Percentiles rank a stretch among this genome's conserved stretches.
phyloP scores from a whole-genome alignment of 331 rosid genomes.

The Rhamnella rubrinervis region DNA sequence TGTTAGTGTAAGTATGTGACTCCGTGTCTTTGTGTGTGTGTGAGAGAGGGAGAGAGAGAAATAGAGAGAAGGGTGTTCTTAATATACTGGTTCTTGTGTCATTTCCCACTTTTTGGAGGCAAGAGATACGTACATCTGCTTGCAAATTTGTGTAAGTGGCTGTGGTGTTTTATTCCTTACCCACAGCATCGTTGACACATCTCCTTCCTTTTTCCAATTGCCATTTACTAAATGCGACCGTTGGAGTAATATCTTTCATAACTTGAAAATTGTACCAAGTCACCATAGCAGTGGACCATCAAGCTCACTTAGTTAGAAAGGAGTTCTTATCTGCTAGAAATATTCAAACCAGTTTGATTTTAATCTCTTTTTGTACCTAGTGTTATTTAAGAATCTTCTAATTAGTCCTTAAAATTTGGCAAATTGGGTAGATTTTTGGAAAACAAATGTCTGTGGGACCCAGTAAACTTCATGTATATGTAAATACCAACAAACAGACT shows the following conservation, averaged over 20 bases:
- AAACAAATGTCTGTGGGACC: too few species aligned
- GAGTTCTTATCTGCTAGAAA: too few species aligned
- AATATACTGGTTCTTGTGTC: constrained; percentile 42
- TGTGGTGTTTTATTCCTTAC: constrained; percentile 42
- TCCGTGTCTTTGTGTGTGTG: neutral
- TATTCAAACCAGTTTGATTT: too few species aligned
- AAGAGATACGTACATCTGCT: constrained; percentile 27
- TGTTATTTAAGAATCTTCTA: too few species aligned
- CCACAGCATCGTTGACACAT: constrained; percentile 41
- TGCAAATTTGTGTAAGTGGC: constrained; percentile 21
- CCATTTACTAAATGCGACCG: constrained; percentile 27
- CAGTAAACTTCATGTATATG: too few species aligned
- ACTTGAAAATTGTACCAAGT: too few species aligned
- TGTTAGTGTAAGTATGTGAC: constrained; percentile 25
- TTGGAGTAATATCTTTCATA: neutral
- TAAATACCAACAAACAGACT: too few species aligned
- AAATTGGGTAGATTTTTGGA: too few species aligned
- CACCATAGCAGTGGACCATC: too few species aligned
- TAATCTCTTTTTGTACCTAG: too few species aligned
- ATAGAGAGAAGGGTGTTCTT: constrained; percentile 22
- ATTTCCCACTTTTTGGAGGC: constrained; percentile 51
- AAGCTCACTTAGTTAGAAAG: too few species aligned
- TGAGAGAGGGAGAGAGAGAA: constrained; percentile 19
- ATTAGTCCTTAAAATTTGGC: too few species aligned
- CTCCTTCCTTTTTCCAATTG: constrained; percentile 5